Base-by-base conservation (phyloP, 2,329 filamentous ascomycete genomes). In the Pochonia chlamydosporia region DNA sequence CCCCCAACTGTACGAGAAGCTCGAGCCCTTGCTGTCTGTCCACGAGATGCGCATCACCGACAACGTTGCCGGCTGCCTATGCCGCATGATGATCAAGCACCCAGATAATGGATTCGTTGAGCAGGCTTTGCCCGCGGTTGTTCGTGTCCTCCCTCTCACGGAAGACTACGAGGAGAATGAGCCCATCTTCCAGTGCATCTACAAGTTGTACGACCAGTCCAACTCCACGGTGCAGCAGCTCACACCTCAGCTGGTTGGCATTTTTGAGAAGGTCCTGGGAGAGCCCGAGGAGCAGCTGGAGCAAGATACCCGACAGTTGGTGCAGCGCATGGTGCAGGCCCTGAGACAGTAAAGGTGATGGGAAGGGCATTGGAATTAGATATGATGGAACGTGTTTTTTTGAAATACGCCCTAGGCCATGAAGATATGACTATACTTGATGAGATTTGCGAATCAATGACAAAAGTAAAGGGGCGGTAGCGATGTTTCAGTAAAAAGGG, bases 81-180 rank as follows among this genome's bases (percentile, higher is more conserved):
- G 83, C 63, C 85, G 93, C 53, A 91, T 99, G 86, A 95, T 97
- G 67, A 80, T 88, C 64, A 87, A 87, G 60, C 85, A 95, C 68
- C 85, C 87, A n/a, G 83, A 92, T 56, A 81, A 80, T 56, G 84
- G 95, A 9, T 90, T 92, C 16, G 78, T 95, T 45, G 71, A 78
- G 33, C 84, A 96, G 50, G 88, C 95, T 18, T 79, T 99, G 2
- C 91, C 92, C 23, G 82, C 82, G 1, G 71, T 97, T 24, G 79
- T 95, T 48, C 79, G 80, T 51, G 78, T 91, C 24, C 79, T 97
- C 31, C 93, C 93, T 9, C 76, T 97, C 52, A 88, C 87, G 67
- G 91, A 96, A 63, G 93, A 97, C 66, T 97, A 81, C 59, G 90
- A 96, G 69, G 93, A 97, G 79, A 97, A 99, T 70, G 88, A 89